These are phyloP conservation scores for Elsinoe perseae DNA, from an alignment of 2,329 filamentous ascomycete genomes.

Conservation along the genomic window DNA sequence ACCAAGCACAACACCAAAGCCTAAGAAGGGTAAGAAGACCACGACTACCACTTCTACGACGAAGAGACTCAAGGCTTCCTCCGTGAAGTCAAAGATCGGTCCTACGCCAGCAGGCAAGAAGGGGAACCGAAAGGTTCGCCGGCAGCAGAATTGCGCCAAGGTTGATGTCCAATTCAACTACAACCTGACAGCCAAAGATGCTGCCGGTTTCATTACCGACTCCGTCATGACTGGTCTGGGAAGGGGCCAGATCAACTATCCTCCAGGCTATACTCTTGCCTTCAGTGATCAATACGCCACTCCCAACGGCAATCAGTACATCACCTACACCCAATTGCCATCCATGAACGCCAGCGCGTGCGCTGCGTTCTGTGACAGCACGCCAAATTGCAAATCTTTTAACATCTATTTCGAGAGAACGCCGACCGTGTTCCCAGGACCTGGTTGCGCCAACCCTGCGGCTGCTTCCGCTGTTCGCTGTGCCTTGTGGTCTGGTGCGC, in stretches of 20 bases:
- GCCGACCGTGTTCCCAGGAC: conserved; percentile 19
- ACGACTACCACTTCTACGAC: background rate
- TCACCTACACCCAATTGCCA: conserved; percentile 16
- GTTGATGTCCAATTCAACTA: conserved; percentile 13
- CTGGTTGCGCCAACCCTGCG: conserved; percentile 15
- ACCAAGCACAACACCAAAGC: background rate
- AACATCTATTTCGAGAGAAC: conserved; percentile 22
- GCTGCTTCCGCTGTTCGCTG: conserved; percentile 13
- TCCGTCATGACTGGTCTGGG: conserved; percentile 13
- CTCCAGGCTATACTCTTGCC: conserved; percentile 17
- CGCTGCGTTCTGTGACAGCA: conserved; percentile 18
- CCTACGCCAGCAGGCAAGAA: background rate
- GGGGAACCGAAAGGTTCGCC: background rate
- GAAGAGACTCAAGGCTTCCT: background rate
- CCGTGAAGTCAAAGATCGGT: background rate
- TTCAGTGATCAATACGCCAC: conserved; percentile 15
- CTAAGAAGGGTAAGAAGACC: background rate
- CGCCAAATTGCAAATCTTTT: conserved; percentile 18
- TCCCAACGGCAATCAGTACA: conserved; percentile 17
- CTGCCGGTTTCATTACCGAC: conserved; percentile 18
- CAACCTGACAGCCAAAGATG: conserved; percentile 8
- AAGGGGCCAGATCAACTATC: conserved; percentile 9
- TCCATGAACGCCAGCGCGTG: conserved; percentile 17
- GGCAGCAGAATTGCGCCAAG: background rate
- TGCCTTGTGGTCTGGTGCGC: conserved; percentile 7